A percentile compares a stretch with the other conserved stretches of the same genome.
phyloP scores from a whole-genome alignment of 139 green algal genomes.

The Chlamydomonas sphaeroides region DNA sequence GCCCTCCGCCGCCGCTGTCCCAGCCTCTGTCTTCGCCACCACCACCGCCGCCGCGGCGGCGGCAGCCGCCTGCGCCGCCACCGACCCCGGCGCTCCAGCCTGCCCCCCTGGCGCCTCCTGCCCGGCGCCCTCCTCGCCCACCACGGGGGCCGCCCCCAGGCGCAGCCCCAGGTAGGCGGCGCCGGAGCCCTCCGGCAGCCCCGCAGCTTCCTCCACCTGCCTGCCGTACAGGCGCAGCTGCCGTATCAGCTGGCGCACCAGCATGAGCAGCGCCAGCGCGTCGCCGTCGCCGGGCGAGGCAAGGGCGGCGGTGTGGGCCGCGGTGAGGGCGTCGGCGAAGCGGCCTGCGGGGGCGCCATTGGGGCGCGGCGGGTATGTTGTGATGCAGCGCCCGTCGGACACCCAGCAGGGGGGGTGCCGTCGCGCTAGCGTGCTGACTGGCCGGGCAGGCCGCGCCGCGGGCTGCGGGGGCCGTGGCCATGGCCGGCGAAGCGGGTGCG shows the following conservation, averaged over 20 bases:
- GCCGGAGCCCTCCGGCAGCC: slow-evolving; percentile 1
- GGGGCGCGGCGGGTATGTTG: too few relatives aligned
- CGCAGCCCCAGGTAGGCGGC: not conserved
- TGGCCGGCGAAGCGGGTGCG: too few relatives aligned
- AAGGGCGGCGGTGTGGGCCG: too few relatives aligned
- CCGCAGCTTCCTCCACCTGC: not conserved
- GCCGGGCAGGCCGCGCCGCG: too few relatives aligned
- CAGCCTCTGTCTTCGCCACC: not conserved
- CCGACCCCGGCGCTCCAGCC: not conserved
- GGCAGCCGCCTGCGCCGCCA: not conserved
- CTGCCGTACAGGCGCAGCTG: not conserved
- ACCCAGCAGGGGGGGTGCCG: too few relatives aligned
- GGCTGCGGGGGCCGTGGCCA: too few relatives aligned
- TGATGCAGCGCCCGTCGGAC: too few relatives aligned
- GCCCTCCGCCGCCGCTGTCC: not conserved
- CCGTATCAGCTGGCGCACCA: not conserved
- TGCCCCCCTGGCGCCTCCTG: not conserved
- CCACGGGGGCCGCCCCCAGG: not conserved
- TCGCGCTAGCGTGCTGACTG: too few relatives aligned
- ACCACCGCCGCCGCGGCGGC: not conserved
- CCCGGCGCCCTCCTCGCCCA: not conserved
- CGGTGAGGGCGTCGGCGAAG: not conserved
- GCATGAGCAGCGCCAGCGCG: not conserved
- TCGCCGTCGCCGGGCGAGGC: not conserved
- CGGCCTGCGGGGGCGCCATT: too few relatives aligned